Evolutionary conservation across 352 stramenopile species (phyloP), one percentile per base, ranked within the genome.

Genomic region (Pythium graminicola): DNA sequence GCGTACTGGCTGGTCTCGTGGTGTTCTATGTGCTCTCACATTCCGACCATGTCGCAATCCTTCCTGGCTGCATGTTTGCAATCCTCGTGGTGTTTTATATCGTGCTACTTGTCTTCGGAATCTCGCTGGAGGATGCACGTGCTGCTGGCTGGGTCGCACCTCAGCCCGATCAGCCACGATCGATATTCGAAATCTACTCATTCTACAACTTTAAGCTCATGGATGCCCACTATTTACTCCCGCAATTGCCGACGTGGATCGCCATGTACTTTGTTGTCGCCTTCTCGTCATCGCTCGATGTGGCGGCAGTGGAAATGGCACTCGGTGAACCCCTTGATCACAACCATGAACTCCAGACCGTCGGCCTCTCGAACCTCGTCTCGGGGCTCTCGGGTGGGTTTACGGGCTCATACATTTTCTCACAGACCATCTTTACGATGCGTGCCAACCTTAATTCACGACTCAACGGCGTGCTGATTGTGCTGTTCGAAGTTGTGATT

Each of bases 331-430:
- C 92, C 1, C 73, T 99, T 16, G 79, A 98, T 64, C 97, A 98
- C 76, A 97, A 99, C 70, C 72, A 94, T 59, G 96, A 99, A 45
- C 69, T 97, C 14, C 81, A 93, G 50, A 98, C 90, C 24, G 95
- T 99, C 6, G 97, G 97, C 1, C 73, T 97, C 22, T 97, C 86
- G 39, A 99, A 99, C 72, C 70, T 99, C 16, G 62, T 99, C 13
- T 98, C 87, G 23, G 97, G 97, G 5, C 44, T 98, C 31, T 88
- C 85, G 0, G 96, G 97, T 17, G 97, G 97, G 33, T 99, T 98
- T 65, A 99, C 96, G 5, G 97, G 97, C 6, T 97, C 82, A 22
- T 99, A 99, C 70, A 99, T 99, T 61, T 99, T 99, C 68, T 97
- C 85, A 22, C 96, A 99, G 76, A 99, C 94, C 32, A 93, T 94